Base-by-base conservation (phyloP, 75 land plant genomes). In the Cunninghamia lanceolata region DNA sequence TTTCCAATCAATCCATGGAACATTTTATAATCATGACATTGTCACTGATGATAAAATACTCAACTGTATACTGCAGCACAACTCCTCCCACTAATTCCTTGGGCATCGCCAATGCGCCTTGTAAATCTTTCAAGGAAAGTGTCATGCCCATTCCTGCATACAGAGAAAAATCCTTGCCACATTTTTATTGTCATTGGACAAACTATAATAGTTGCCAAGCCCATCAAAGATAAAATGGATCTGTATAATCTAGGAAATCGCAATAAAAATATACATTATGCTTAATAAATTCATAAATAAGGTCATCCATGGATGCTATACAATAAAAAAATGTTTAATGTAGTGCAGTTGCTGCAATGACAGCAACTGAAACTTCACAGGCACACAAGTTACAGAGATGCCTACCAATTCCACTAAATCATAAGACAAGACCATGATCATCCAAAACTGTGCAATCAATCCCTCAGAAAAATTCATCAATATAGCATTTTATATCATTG, bases 91-190 rank as follows among this genome's bases (percentile, higher is more conserved):
- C 25, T 35, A 94, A n/a, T 78, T 97, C 95, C 90, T 88, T 91
- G n/a, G 96, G 99, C 99, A 97, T 94, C 35, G 93, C 84, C 43
- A 96, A 75, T n/a, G 99, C 98, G 21, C 86, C 94, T 47, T 91
- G 86, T 40, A 97, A 91, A 89, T 97, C 99, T 59, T 97, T 89
- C 28, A 94, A 53, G 3, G 96, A 92, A 25, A 97, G 93, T 9
- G 99, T 97, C 99, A 96, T 97, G 46, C 99, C 99, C 99, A 97
- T 95, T 15, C 93, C 94, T 91, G 87, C 83, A 74, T 38, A 11
- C 1, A 87, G 17, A 28, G 45, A 86, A n/a, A n/a, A 81, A 84
- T 45, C 17, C 11, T 35, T 19, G 59, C 13, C 17, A 63, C 81
- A 47, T 16, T 75, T 70, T n/a, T 75, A n/a, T 75, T 3, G 15